These are phyloP conservation scores for Xylaria sp. DNA, from an alignment of 2,329 filamentous ascomycete genomes.

Conservation along the genomic window DNA sequence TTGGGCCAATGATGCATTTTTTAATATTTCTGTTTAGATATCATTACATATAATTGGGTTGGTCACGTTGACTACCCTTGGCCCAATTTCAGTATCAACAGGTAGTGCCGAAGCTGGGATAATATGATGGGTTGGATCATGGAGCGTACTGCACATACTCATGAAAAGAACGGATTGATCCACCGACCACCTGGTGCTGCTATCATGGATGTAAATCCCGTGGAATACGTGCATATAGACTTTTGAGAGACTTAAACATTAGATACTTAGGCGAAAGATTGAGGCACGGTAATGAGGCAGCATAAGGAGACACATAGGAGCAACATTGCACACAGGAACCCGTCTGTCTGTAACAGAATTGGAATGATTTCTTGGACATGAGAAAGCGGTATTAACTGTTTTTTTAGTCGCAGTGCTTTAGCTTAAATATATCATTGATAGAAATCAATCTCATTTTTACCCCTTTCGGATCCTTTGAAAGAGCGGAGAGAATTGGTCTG, in stretches of 20 bases:
- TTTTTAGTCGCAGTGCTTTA: no score
- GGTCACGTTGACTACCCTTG: constrained; percentile 21
- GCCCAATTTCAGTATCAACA: constrained; percentile 22
- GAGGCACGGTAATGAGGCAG: background rate
- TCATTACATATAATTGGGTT: constrained; percentile 32
- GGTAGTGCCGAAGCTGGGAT: constrained; percentile 23
- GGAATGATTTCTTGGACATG: no score
- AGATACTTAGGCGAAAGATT: background rate
- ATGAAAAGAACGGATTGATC: constrained; percentile 13
- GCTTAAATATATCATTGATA: no score
- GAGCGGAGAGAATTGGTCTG: no score
- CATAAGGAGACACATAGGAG: no score
- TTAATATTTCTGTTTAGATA: constrained; percentile 1
- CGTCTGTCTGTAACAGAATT: no score
- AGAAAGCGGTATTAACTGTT: no score
- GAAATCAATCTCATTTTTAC: no score
- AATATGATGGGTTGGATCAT: constrained; percentile 13
- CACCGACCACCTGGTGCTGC: constrained; percentile 7
- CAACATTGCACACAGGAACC: no score
- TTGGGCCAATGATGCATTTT: background rate
- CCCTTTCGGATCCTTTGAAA: no score
- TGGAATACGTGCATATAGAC: constrained; percentile 15
- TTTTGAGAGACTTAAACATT: constrained; percentile 1
- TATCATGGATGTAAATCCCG: constrained; percentile 12
- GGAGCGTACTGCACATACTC: constrained; percentile 14